A percentile compares a stretch with the other conserved stretches of the same genome.
Conservation (phyloP, 106 monocot genomes). For the Platanthera guangdongensis region DNA sequence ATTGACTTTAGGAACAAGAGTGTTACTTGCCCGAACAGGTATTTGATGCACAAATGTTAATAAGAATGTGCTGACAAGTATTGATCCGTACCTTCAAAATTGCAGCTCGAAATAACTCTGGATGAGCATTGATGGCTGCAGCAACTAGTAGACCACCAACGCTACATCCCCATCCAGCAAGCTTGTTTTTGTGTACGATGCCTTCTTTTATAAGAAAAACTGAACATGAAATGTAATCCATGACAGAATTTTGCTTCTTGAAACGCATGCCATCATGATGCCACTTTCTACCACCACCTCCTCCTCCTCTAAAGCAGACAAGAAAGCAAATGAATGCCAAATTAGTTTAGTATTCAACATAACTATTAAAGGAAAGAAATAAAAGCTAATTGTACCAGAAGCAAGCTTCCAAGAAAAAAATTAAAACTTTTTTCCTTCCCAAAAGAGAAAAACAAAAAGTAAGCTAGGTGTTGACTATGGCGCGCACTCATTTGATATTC, state of each 20-base stretch:
- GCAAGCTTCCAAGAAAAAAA: background rate
- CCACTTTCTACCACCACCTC: conserved; percentile 79
- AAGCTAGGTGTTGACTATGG: background rate
- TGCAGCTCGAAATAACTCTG: conserved; percentile 76
- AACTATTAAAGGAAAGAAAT: background rate
- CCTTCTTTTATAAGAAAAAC: conserved; percentile 65
- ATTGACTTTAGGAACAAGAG: too few relatives aligned
- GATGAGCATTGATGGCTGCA: conserved; percentile 72
- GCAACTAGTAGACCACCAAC: conserved; percentile 93
- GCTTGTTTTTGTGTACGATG: conserved; percentile 62
- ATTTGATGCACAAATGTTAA: too few relatives aligned
- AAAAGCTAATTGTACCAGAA: background rate
- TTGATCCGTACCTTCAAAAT: conserved; percentile 63
- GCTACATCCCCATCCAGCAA: conserved; percentile 96
- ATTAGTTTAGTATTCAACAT: conserved; percentile 1
- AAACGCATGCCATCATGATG: conserved; percentile 59
- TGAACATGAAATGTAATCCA: conserved; percentile 84
- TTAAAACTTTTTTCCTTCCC: background rate
- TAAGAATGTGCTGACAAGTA: background rate
- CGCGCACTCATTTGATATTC: background rate
- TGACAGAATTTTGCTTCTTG: conserved; percentile 76
- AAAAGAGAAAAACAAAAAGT: background rate
- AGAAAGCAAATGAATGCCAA: background rate
- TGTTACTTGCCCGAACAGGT: too few relatives aligned
- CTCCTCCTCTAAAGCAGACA: conserved; percentile 53